These are phyloP conservation scores for Tetrahymena elliotti DNA, from an alignment of 73 alveolate species.

Conservation along the genomic window DNA sequence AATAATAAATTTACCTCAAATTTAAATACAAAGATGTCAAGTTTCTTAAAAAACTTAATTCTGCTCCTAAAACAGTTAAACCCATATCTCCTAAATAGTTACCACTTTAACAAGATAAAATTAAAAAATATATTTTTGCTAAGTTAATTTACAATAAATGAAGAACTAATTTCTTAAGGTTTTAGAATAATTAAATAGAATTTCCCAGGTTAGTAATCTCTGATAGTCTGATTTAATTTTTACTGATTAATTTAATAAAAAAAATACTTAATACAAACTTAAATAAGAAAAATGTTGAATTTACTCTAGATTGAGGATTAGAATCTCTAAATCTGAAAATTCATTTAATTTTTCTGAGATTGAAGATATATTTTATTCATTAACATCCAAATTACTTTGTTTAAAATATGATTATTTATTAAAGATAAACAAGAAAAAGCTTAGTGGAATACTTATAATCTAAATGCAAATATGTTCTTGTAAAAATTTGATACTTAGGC, in stretches of 20 bases:
- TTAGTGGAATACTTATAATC: not conserved
- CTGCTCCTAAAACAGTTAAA: not conserved
- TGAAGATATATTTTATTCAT: too few species aligned
- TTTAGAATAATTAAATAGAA: not conserved
- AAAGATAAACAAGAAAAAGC: too few species aligned
- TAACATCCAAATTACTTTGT: not conserved
- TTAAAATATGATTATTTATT: too few species aligned
- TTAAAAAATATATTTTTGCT: too few species aligned
- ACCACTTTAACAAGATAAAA: too few species aligned
- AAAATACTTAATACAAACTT: not conserved
- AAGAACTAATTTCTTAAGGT: not conserved
- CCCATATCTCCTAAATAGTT: not conserved
- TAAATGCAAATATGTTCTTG: not conserved
- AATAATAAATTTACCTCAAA: not conserved
- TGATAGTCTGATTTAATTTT: too few species aligned
- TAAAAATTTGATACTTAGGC: not conserved
- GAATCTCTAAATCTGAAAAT: not conserved
- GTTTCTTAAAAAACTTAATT: not conserved
- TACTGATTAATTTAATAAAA: not conserved
- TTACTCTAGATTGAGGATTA: not conserved
- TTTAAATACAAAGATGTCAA: not conserved
- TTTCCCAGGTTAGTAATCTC: not conserved
- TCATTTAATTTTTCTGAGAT: not conserved
- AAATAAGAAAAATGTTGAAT: too few species aligned
- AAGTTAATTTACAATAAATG: not conserved